Percentiles rank a stretch among this genome's conserved stretches.
These are phyloP conservation scores for Gossypioides kirkii DNA, from an alignment of 345 rosid species.

Conservation along the genomic window DNA sequence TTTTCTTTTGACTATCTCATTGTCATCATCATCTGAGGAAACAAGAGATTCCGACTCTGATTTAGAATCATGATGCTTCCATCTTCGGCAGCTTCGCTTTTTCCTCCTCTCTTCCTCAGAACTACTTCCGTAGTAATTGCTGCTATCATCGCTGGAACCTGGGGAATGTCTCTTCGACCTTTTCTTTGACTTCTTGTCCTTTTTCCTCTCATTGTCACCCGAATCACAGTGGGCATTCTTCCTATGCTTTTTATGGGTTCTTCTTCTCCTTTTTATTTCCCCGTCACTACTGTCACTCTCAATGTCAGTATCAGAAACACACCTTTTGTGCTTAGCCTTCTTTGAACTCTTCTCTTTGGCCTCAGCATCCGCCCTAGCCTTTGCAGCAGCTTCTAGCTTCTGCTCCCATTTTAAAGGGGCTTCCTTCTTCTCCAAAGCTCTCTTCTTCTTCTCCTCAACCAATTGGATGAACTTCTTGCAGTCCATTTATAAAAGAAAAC, in stretches of 20 bases:
- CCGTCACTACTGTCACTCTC: constrained; percentile 40
- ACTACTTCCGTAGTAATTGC: constrained; percentile 36
- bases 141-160: constrained; percentile 32
- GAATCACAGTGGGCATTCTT: constrained; percentile 45
- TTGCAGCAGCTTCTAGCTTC: constrained; percentile 88
- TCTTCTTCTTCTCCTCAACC: constrained; percentile 93
- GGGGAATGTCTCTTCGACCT: constrained; percentile 44
- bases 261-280: constrained; percentile 46
- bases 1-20: constrained; percentile 18
- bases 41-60: constrained; percentile 34
- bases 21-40: constrained; percentile 29
- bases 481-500: constrained; percentile 66
- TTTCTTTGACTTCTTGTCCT: constrained; percentile 48
- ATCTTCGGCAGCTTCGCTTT: constrained; percentile 39
- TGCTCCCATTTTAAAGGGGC: constrained; percentile 95
- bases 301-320: constrained; percentile 30
- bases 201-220: constrained; percentile 46
- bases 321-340: constrained; percentile 47
- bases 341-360: constrained; percentile 54
- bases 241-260: constrained; percentile 51
- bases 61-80: constrained; percentile 35
- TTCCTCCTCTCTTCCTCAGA: constrained; percentile 50
- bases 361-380: constrained; percentile 64
- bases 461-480: constrained; percentile 89
- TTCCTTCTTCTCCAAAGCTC: constrained; percentile 70